Base-by-base conservation (phyloP, 371 early-diverging fungal species). In the Rhizopus arrhizus region DNA sequence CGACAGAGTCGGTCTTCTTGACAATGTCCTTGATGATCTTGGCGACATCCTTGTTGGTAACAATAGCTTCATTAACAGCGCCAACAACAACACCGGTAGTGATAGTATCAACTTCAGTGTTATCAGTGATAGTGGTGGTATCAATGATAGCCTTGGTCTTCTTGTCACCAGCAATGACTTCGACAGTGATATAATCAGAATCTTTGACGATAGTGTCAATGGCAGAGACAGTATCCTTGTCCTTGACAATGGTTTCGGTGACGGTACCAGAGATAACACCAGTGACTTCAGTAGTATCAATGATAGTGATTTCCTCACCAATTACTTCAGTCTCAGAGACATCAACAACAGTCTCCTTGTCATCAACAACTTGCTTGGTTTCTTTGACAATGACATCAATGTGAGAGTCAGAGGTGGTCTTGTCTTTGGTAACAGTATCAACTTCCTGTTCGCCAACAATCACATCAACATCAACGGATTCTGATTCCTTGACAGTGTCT, bases 341-440 rank as follows among this genome's bases (percentile, higher is more conserved):
- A 34, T 57, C 48, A 16, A 58, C 28, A 13, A 64, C 48, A 10
- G 53, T 4, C 32, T 35, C 40, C 32, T 46, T 40, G 12, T 40
- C 40, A 12, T 40, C 40, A 40, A 40, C 40, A 40, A 40, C 40
- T 12, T 40, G 8, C 1, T 7, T 10, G 12, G 40, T 40, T 2
- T 40, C 40, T 10, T 10, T 40, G 40, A 40, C 40, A 40, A 12
- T 40, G 12, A 40, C 40, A 10, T 22, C 22, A 29, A 16, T 28
- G 3, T 12, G 11, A 22, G 41, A 34, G 16, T n/a, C 52, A 34
- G 33, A 52, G 10, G 54, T 29, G 7, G 47, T 61, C 32, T 53
- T 46, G 28, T 28, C 31, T 8, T 35, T 56, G 36, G 16, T 13
- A 31, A 46, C 32, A 40, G 36, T 33, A 29, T 43, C 47, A 10